Percentiles rank a stretch among this genome's conserved stretches.
phyloP scores from a whole-genome alignment of 1,139 yeast species.

The Debaryomyces coudertii region DNA sequence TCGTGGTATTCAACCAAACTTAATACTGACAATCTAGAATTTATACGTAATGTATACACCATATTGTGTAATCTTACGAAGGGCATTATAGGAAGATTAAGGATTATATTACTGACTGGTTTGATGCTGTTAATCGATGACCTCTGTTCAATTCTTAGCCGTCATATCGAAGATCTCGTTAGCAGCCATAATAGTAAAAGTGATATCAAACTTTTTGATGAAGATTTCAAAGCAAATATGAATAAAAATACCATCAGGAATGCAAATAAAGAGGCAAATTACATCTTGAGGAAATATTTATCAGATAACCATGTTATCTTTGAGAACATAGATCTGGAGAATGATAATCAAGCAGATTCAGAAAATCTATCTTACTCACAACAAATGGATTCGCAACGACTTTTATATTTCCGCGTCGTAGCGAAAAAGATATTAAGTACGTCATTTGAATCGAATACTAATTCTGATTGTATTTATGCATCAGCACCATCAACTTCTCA shows the following conservation, averaged over 20 bases:
- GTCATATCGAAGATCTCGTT: slow-evolving; percentile 29
- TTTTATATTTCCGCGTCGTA: slow-evolving; percentile 31
- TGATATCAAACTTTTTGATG: slow-evolving; percentile 21
- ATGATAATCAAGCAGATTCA: background rate
- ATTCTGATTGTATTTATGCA: slow-evolving; percentile 12
- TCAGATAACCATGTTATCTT: slow-evolving; percentile 24
- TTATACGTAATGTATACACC: slow-evolving; percentile 34
- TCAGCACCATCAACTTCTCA: slow-evolving; percentile 27
- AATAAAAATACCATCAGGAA: slow-evolving; percentile 15
- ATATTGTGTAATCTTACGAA: slow-evolving; percentile 33
- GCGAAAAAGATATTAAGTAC: slow-evolving; percentile 25
- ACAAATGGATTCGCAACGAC: slow-evolving; percentile 8
- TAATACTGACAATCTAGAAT: slow-evolving; percentile 43
- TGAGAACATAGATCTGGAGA: slow-evolving; percentile 7
- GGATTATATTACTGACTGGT: slow-evolving; percentile 18
- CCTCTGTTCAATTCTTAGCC: slow-evolving; percentile 27
- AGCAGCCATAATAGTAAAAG: slow-evolving; percentile 16
- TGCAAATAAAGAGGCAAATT: slow-evolving; percentile 5
- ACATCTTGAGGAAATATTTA: slow-evolving; percentile 9
- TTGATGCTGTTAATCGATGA: slow-evolving; percentile 27
- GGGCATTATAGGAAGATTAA: slow-evolving; percentile 27
- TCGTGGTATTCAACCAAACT: slow-evolving; percentile 46
- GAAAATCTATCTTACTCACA: background rate
- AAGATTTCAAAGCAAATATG: slow-evolving; percentile 12
- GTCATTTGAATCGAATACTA: slow-evolving; percentile 19